Evolutionary conservation across 2,329 filamentous ascomycete species (phyloP).

Genomic region (Colletotrichum somersetense): DNA sequence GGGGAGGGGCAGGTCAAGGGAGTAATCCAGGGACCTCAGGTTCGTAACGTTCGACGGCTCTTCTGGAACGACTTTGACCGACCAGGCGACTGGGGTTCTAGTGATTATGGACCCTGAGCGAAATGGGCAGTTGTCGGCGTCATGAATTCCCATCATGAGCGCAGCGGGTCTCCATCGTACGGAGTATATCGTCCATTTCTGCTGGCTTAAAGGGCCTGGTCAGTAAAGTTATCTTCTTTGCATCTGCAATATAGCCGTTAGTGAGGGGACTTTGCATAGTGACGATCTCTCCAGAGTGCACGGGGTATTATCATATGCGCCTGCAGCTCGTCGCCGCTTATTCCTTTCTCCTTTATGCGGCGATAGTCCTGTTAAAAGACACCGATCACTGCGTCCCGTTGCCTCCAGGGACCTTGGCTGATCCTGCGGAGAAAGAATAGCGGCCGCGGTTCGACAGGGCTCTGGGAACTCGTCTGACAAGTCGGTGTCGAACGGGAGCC

Average conservation of each 20-base stretch:
- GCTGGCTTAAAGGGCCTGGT: slow-evolving; percentile 34
- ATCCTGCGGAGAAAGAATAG: slow-evolving; percentile 22
- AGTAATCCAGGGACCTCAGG: slow-evolving; percentile 19
- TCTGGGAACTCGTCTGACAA: slow-evolving; percentile 19
- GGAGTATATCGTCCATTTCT: slow-evolving; percentile 2
- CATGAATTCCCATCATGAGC: slow-evolving; percentile 21
- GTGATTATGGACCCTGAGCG: slow-evolving; percentile 32
- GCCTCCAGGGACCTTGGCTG: slow-evolving; percentile 30
- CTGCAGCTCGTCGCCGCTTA: slow-evolving; percentile 3
- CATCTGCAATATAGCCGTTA: slow-evolving; percentile 2
- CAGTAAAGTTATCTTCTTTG: slow-evolving; percentile 30
- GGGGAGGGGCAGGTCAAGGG: slow-evolving; percentile 38
- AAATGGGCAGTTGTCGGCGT: slow-evolving; percentile 21
- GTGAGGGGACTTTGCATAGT: slow-evolving; percentile 18
- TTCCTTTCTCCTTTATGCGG: slow-evolving; percentile 33
- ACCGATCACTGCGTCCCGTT: slow-evolving; percentile 1
- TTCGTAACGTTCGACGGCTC: slow-evolving; percentile 31
- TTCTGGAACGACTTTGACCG: slow-evolving; percentile 37
- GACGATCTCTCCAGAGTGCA: slow-evolving; percentile 29
- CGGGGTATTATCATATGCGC: slow-evolving; percentile 1
- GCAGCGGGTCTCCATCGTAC: slow-evolving; percentile 21
- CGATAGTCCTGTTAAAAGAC: slow-evolving; percentile 5
- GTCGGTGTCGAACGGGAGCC: slow-evolving; percentile 23
- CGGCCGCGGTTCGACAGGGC: slow-evolving; percentile 20
- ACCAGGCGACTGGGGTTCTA: slow-evolving; percentile 9